phyloP scores from a whole-genome alignment of 805 yeast species.

The Spathaspora passalidarum region DNA sequence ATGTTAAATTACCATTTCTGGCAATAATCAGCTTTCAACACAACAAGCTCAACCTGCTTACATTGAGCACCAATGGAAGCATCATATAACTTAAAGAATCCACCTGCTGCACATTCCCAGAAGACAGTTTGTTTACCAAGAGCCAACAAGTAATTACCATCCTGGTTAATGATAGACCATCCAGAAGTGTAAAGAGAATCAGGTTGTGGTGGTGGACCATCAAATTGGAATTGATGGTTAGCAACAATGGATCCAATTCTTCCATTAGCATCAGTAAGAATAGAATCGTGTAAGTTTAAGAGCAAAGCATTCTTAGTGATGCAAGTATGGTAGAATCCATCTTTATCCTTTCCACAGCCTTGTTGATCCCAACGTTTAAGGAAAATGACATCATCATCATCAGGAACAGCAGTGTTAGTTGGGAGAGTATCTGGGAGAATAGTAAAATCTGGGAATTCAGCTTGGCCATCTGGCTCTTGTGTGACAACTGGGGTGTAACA shows the following conservation, averaged over 20 bases:
- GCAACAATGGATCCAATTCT: conserved; percentile 7
- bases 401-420: background rate
- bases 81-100: conserved; percentile 7
- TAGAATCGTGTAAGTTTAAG: conserved; percentile 48
- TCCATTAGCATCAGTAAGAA: conserved; percentile 32
- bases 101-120: conserved; percentile 8
- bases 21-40: background rate
- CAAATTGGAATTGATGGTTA: conserved; percentile 10
- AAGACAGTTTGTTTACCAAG: conserved; percentile 4
- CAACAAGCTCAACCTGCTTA: conserved; percentile 4
- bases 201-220: conserved; percentile 6
- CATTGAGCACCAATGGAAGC: conserved; percentile 7
- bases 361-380: conserved; percentile 1
- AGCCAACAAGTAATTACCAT: conserved; percentile 5
- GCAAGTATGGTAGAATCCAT: background rate
- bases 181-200: conserved; percentile 7
- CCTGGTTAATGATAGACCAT: conserved; percentile 1
- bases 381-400: background rate
- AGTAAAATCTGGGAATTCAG: background rate
- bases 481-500: background rate
- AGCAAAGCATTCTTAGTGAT: conserved; percentile 13
- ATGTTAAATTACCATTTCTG: background rate
- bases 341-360: conserved; percentile 1
- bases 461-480: conserved; percentile 1
- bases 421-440: background rate